These are phyloP conservation scores for Cucurbita ficifolia DNA, from an alignment of 306 rosid genomes.

Conservation along the genomic window DNA sequence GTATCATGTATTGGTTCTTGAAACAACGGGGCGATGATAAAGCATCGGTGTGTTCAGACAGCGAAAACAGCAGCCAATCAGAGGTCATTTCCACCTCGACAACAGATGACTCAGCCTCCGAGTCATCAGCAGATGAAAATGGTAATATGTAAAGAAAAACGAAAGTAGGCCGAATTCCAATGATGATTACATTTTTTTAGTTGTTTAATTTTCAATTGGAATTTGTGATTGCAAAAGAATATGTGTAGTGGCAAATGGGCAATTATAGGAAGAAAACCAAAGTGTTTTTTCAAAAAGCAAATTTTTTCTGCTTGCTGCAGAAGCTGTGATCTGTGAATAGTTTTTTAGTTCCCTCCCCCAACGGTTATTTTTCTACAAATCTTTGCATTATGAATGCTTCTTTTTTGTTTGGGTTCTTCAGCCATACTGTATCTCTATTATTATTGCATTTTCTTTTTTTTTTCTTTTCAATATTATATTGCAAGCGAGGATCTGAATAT, in stretches of 20 bases:
- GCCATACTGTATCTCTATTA: neutral
- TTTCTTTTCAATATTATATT: neutral
- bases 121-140: conserved; percentile 65
- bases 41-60: conserved; percentile 42
- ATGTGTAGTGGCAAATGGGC: neutral
- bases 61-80: conserved; percentile 63
- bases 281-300: neutral
- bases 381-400: neutral
- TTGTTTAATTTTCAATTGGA: conserved; percentile 5
- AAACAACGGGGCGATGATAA: conserved; percentile 62
- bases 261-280: neutral
- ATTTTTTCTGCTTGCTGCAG: neutral
- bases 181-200: conserved; percentile 1
- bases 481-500: neutral
- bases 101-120: conserved; percentile 79
- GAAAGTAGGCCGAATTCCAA: neutral
- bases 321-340: conserved; percentile 3
- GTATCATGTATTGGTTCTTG: conserved; percentile 88
- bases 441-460: neutral
- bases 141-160: conserved; percentile 29
- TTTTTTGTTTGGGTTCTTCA: neutral
- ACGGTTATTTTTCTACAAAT: neutral
- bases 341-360: neutral
- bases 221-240: conserved; percentile 2
- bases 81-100: conserved; percentile 74